A percentile compares a stretch with the other conserved stretches of the same genome.
These are phyloP conservation scores for Saprolegnia diclina DNA, from an alignment of 352 stramenopile species.

Conservation along the genomic window DNA sequence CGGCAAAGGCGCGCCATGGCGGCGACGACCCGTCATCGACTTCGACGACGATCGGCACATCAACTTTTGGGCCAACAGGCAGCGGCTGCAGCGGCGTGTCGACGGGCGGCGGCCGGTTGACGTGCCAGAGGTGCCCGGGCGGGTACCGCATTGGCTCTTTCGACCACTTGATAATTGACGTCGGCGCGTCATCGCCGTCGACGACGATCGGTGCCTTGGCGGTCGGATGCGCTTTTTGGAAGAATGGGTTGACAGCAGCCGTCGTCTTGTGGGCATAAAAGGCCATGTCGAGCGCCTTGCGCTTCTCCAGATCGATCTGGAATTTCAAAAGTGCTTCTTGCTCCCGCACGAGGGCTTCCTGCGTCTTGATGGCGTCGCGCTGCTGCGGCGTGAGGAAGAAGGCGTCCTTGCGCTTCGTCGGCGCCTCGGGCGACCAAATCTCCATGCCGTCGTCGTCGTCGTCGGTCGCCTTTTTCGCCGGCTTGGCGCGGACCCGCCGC, in stretches of 20 bases:
- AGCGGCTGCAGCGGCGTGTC: not conserved
- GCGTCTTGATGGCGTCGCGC: not conserved
- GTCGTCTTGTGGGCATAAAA: conserved; percentile 8
- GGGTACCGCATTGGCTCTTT: conserved; percentile 5
- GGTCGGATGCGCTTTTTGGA: conserved; percentile 1
- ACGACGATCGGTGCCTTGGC: not conserved
- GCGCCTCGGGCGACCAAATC: not conserved
- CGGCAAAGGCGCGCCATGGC: not conserved
- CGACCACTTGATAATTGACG: conserved; percentile 1
- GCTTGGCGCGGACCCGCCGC: not conserved
- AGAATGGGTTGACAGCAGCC: conserved; percentile 22
- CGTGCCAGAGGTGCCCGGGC: not conserved
- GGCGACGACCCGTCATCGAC: not conserved
- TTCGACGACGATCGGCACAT: not conserved
- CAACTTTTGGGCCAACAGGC: not conserved
- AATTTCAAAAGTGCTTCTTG: conserved; percentile 26
- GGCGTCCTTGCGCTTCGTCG: conserved; percentile 2
- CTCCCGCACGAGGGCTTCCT: conserved; percentile 18
- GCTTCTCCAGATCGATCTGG: conserved; percentile 18
- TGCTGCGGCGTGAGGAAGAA: conserved; percentile 24
- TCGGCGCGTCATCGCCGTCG: not conserved
- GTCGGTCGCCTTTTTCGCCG: not conserved
- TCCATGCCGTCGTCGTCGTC: conserved; percentile 5
- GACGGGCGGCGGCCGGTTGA: conserved; percentile 13
- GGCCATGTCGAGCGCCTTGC: conserved; percentile 21